Evolutionary conservation across 257 asterid genomes (phyloP).

Genomic region (Plectranthus barbatus): DNA sequence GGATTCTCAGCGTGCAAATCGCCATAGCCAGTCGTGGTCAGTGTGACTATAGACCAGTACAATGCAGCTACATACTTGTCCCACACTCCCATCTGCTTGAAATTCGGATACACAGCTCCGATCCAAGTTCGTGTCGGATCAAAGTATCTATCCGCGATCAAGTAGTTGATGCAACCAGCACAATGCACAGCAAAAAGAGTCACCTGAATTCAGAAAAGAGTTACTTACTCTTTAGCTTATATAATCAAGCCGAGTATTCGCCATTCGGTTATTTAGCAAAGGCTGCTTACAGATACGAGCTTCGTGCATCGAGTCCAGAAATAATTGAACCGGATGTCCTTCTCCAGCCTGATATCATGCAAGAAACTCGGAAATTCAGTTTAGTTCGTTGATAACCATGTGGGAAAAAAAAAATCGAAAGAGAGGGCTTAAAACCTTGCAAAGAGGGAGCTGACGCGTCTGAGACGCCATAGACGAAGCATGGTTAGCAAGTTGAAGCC

Average conservation of each 20-base stretch:
- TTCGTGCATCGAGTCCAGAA: conserved; percentile 77
- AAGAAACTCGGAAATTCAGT: not conserved
- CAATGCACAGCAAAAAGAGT: conserved; percentile 54
- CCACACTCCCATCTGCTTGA: conserved; percentile 36
- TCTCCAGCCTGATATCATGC: conserved; percentile 52
- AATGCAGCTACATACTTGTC: conserved; percentile 46
- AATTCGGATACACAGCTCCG: conserved; percentile 42
- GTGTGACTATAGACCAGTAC: conserved; percentile 58
- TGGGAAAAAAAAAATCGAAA: not conserved
- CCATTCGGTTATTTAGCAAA: too few species aligned
- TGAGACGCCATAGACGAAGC: conserved; percentile 90
- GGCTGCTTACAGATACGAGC: conserved; percentile 47
- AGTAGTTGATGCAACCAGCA: conserved; percentile 50
- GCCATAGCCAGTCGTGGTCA: conserved; percentile 63
- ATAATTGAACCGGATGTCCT: conserved; percentile 73
- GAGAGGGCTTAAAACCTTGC: conserved; percentile 38
- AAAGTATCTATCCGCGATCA: conserved; percentile 40
- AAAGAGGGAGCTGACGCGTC: conserved; percentile 69
- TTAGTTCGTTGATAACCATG: not conserved
- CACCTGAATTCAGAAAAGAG: conserved; percentile 23
- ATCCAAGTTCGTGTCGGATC: conserved; percentile 44
- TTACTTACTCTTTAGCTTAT: not conserved
- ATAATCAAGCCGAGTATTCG: too few species aligned
- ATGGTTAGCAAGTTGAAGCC: conserved; percentile 58
- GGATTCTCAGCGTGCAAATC: conserved; percentile 54